Conservation (phyloP, 805 yeast species). For the Candida sphagnicola region DNA sequence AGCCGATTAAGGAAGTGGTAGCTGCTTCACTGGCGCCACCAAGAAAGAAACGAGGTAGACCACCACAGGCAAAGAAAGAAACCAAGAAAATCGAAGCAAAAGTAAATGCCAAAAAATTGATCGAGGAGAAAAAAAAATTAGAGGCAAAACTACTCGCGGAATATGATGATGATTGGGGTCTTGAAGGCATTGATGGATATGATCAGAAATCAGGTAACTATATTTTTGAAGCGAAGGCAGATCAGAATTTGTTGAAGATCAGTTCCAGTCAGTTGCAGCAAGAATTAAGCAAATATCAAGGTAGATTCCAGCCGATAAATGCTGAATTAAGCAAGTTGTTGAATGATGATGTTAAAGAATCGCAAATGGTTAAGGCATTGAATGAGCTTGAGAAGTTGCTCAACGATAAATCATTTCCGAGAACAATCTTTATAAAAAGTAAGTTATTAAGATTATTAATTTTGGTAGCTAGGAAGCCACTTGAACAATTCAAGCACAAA, state of each 20-base stretch:
- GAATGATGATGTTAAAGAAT: slow-evolving; percentile 12
- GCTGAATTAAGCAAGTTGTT: slow-evolving; percentile 7
- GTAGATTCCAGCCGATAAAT: slow-evolving; percentile 9
- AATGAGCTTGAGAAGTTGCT: slow-evolving; percentile 13
- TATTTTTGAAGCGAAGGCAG: slow-evolving; percentile 28
- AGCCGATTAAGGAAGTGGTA: slow-evolving; percentile 26
- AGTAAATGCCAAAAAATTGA: slow-evolving; percentile 9
- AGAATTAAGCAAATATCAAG: slow-evolving; percentile 14
- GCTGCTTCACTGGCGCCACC: slow-evolving; percentile 9
- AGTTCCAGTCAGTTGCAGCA: slow-evolving; percentile 17
- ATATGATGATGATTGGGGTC: slow-evolving; percentile 42
- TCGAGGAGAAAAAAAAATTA: slow-evolving; percentile 10
- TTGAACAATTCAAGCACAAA: slow-evolving; percentile 13
- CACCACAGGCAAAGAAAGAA: slow-evolving; percentile 1
- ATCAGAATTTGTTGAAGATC: slow-evolving; percentile 22
- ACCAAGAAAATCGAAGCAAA: slow-evolving; percentile 8
- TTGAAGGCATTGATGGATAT: slow-evolving; percentile 31
- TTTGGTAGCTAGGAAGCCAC: slow-evolving; percentile 25
- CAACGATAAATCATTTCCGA: slow-evolving; percentile 20
- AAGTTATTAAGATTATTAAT: slow-evolving; percentile 28
- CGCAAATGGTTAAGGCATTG: slow-evolving; percentile 14
- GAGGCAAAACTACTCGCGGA: slow-evolving; percentile 14
- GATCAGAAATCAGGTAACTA: slow-evolving; percentile 25
- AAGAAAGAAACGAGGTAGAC: slow-evolving; percentile 6
- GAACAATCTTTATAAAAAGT: slow-evolving; percentile 26